Percentiles rank a stretch among this genome's conserved stretches.
phyloP scores from a whole-genome alignment of 371 early-diverging fungal genomes.

The Actinomucor elegans region DNA sequence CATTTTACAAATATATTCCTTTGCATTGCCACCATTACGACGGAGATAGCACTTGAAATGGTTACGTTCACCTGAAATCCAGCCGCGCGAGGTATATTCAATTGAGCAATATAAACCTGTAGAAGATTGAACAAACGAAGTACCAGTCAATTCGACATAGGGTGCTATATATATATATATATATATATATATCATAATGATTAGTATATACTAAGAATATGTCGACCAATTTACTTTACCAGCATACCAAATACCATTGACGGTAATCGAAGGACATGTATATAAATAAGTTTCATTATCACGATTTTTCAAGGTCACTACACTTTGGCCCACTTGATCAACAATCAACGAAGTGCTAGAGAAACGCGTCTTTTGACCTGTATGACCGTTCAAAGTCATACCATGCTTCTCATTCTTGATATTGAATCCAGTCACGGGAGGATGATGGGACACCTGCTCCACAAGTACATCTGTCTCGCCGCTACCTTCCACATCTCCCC shows the following conservation, averaged over 20 bases:
- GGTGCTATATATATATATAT: conserved; percentile 48
- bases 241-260: conserved; percentile 55
- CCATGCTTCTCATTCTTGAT: conserved; percentile 67
- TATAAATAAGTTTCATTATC: conserved; percentile 38
- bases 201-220: no score
- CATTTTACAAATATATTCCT: conserved; percentile 57
- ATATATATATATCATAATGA: no score
- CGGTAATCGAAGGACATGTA: conserved; percentile 44
- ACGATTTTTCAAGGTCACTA: conserved; percentile 28
- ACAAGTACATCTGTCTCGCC: conserved; percentile 63
- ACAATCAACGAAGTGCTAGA: conserved; percentile 44
- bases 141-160: conserved; percentile 73
- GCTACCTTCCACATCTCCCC: conserved; percentile 67
- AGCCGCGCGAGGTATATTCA: conserved; percentile 74
- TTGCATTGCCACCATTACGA: conserved; percentile 27
- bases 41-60: conserved; percentile 63
- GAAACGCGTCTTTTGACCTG: conserved; percentile 54
- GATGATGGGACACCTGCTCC: conserved; percentile 81
- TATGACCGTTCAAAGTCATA: conserved; percentile 70
- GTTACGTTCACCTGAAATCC: conserved; percentile 77
- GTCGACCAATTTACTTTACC: conserved; percentile 17
- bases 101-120: conserved; percentile 68
- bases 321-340: conserved; percentile 46
- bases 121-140: conserved; percentile 64
- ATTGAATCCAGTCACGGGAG: conserved; percentile 70